These are phyloP conservation scores for Candida sonorensis DNA, from an alignment of 805 yeast genomes.

Conservation along the genomic window DNA sequence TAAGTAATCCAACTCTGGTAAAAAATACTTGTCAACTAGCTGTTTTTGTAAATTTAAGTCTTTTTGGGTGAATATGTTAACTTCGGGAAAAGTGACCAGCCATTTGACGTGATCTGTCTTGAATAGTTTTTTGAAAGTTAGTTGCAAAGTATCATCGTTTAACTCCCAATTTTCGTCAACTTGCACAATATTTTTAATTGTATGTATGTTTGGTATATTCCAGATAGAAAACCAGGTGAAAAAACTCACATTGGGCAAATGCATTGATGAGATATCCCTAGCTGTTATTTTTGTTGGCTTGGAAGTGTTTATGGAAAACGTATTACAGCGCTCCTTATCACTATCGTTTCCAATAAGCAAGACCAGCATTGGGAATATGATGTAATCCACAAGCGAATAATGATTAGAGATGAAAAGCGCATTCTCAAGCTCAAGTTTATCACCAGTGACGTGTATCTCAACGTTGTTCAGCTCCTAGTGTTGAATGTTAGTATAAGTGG, in stretches of 20 bases:
- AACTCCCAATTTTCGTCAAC: slow-evolving; percentile 70
- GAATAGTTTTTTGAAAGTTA: slow-evolving; percentile 30
- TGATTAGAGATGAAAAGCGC: slow-evolving; percentile 48
- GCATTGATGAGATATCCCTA: slow-evolving; percentile 20
- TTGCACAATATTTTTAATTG: slow-evolving; percentile 40
- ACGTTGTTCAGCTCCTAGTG: slow-evolving; percentile 31
- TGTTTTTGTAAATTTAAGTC: slow-evolving; percentile 43
- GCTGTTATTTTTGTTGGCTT: slow-evolving; percentile 16
- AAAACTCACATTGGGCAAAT: slow-evolving; percentile 43
- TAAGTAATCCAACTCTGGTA: slow-evolving; percentile 54
- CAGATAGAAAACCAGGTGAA: slow-evolving; percentile 67
- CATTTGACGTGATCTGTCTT: slow-evolving; percentile 38
- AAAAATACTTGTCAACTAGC: slow-evolving; percentile 47
- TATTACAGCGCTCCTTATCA: slow-evolving; percentile 2
- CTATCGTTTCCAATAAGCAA: slow-evolving; percentile 2
- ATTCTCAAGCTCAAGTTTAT: slow-evolving; percentile 31
- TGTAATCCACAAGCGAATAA: slow-evolving; percentile 58
- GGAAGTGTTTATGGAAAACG: too few species aligned
- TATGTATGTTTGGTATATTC: slow-evolving; percentile 48
- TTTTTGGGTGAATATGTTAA: slow-evolving; percentile 54
- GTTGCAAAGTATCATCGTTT: slow-evolving; percentile 27
- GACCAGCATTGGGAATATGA: slow-evolving; percentile 42
- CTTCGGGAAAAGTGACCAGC: slow-evolving; percentile 82
- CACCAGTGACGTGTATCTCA: slow-evolving; percentile 36
- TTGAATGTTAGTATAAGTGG: not conserved